Evolutionary conservation across 2,329 filamentous ascomycete species (phyloP).

Genomic region (Phialocephala subalpina): DNA sequence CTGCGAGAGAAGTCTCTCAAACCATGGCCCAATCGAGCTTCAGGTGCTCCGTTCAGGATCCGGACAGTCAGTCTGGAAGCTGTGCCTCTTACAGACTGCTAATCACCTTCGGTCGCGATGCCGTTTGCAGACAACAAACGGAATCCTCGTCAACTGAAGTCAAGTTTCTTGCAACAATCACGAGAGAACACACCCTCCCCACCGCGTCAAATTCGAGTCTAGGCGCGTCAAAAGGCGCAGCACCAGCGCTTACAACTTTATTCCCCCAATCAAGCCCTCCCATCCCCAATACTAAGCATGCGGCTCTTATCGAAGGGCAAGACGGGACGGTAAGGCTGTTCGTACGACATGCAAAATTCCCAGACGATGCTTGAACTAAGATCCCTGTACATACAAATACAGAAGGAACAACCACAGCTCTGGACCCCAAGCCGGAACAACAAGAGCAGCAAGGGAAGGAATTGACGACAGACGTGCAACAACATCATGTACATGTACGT

Average conservation of each 20-base stretch:
- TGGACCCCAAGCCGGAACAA: background rate
- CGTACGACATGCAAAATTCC: background rate
- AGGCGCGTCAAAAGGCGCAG: background rate
- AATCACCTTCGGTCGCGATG: background rate
- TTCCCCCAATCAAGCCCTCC: background rate
- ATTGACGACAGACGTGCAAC: conserved; percentile 8
- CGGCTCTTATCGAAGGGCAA: background rate
- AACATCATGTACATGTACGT: background rate
- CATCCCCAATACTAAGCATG: background rate
- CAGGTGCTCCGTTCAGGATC: background rate
- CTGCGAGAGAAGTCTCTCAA: background rate
- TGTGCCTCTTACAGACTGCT: background rate
- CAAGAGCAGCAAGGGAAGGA: conserved; percentile 13
- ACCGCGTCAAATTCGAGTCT: background rate
- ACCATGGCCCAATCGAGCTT: background rate
- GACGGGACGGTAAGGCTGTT: conserved; percentile 4
- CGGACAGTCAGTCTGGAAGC: background rate
- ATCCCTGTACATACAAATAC: background rate
- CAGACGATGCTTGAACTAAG: background rate
- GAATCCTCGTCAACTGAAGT: background rate
- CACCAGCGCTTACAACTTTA: background rate
- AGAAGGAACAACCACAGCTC: background rate
- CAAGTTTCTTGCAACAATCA: conserved; percentile 5
- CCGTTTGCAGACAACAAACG: background rate
- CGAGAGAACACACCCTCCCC: background rate